Evolutionary conservation across 2,329 filamentous ascomycete genomes (phyloP).

Genomic region (Exophiala bonariae): DNA sequence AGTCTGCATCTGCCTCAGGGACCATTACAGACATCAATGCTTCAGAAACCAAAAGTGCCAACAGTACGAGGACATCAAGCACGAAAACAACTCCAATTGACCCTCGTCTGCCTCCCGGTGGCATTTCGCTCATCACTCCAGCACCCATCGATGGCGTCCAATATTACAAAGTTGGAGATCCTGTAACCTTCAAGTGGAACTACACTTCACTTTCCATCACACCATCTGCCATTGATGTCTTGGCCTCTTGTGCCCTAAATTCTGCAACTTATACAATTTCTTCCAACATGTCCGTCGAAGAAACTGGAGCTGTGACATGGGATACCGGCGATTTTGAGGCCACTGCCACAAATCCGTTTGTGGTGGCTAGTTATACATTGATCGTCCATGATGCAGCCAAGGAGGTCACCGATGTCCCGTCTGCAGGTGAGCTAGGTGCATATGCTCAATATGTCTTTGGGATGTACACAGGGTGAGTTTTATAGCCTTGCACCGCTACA

Average conservation of each 20-base stretch:
- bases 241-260: slow-evolving; percentile 62
- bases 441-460: slow-evolving; percentile 58
- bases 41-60: slow-evolving; percentile 14
- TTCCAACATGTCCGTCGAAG: slow-evolving; percentile 55
- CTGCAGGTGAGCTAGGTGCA: slow-evolving; percentile 56
- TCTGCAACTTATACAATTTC: slow-evolving; percentile 62
- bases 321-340: slow-evolving; percentile 57
- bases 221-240: slow-evolving; percentile 60
- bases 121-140: slow-evolving; percentile 63
- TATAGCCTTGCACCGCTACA: slow-evolving; percentile 34
- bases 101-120: slow-evolving; percentile 56
- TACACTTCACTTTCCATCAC: slow-evolving; percentile 61
- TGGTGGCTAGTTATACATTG: slow-evolving; percentile 64
- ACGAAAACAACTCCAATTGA: slow-evolving; percentile 49
- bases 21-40: slow-evolving; percentile 12
- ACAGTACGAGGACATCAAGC: slow-evolving; percentile 18
- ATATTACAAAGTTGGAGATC: slow-evolving; percentile 66
- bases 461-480: slow-evolving; percentile 56
- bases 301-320: slow-evolving; percentile 58
- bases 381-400: slow-evolving; percentile 60
- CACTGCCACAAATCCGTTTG: slow-evolving; percentile 51
- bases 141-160: slow-evolving; percentile 47
- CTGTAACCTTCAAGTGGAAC: slow-evolving; percentile 67
- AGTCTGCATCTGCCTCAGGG: slow-evolving; percentile 9
- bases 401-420: slow-evolving; percentile 51